A percentile compares a stretch with the other conserved stretches of the same genome.
Evolutionary conservation across 163 green algal species (phyloP).

Genomic region (Scenedesmus sp.): DNA sequence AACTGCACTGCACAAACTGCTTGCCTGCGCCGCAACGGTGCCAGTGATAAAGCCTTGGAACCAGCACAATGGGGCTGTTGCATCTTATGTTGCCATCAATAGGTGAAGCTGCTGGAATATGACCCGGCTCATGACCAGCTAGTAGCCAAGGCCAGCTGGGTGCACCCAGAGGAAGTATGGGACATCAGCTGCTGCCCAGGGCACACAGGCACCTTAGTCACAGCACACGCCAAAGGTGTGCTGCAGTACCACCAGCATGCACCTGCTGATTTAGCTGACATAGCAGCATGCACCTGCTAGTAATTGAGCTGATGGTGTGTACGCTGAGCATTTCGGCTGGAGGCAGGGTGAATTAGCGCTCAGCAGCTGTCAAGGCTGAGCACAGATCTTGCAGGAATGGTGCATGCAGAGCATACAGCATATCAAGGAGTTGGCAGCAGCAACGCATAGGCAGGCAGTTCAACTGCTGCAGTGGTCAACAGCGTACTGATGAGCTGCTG

Average conservation of each 20-base stretch:
- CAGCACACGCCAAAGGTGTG: constrained; percentile 82
- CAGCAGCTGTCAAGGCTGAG: no score
- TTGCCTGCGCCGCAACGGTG: no score
- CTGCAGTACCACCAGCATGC: not conserved
- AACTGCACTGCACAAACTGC: no score
- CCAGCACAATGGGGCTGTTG: not conserved
- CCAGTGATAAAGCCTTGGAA: no score
- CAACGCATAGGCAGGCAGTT: not conserved
- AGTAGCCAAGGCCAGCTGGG: constrained; percentile 47
- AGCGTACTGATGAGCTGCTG: not conserved
- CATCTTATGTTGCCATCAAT: not conserved
- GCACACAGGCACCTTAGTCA: constrained; percentile 67
- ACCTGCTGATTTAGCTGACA: no score
- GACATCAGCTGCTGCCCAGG: constrained; percentile 67
- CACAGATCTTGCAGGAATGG: no score
- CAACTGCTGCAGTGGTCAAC: not conserved
- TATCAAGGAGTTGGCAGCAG: not conserved
- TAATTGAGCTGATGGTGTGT: no score
- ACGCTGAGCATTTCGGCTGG: no score
- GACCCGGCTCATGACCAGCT: constrained; percentile 70
- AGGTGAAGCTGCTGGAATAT: constrained; percentile 75
- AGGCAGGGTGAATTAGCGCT: no score
- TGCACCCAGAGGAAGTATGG: constrained; percentile 81
- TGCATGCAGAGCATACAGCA: not conserved
- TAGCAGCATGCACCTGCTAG: no score